Conservation (phyloP, 2,329 filamentous ascomycete species). For the Claviceps humidiphila region DNA sequence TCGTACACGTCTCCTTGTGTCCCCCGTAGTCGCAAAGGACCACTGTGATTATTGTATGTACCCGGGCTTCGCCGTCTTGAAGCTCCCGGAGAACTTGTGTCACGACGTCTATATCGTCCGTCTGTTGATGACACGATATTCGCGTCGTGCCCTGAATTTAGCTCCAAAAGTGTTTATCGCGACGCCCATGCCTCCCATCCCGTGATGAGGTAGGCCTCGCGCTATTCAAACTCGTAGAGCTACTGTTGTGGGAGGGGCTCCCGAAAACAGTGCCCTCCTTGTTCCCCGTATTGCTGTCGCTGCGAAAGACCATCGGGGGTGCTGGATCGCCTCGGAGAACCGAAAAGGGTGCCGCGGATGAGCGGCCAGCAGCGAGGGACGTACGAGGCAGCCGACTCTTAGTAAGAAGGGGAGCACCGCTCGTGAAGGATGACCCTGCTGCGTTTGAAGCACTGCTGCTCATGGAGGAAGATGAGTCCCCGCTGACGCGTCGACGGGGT, state of each 20-base stretch:
- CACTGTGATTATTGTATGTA: no score
- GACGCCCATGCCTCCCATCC: slow-evolving; percentile 1
- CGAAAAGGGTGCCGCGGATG: slow-evolving; percentile 10
- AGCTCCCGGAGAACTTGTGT: neutral
- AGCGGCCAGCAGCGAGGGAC: slow-evolving; percentile 18
- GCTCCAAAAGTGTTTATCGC: slow-evolving; percentile 6
- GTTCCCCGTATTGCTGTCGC: slow-evolving; percentile 26
- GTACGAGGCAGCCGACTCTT: slow-evolving; percentile 29
- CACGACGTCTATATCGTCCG: slow-evolving; percentile 12
- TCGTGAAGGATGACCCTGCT: neutral
- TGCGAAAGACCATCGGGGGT: slow-evolving; percentile 21
- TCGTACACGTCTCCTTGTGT: no score
- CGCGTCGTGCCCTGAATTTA: slow-evolving; percentile 14
- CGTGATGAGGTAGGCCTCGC: neutral
- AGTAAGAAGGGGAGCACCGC: slow-evolving; percentile 4
- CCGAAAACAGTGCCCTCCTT: slow-evolving; percentile 20
- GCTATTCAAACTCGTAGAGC: neutral
- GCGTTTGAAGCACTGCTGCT: slow-evolving; percentile 8
- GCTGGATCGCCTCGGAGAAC: slow-evolving; percentile 7
- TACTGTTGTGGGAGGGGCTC: neutral
- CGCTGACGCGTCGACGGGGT: slow-evolving; percentile 27
- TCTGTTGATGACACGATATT: slow-evolving; percentile 2
- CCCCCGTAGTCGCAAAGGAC: no score
- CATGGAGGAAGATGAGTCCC: slow-evolving; percentile 20
- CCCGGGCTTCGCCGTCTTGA: no score